phyloP scores from a whole-genome alignment of 148 eudicot genomes.

The Rhododendron henanense region DNA sequence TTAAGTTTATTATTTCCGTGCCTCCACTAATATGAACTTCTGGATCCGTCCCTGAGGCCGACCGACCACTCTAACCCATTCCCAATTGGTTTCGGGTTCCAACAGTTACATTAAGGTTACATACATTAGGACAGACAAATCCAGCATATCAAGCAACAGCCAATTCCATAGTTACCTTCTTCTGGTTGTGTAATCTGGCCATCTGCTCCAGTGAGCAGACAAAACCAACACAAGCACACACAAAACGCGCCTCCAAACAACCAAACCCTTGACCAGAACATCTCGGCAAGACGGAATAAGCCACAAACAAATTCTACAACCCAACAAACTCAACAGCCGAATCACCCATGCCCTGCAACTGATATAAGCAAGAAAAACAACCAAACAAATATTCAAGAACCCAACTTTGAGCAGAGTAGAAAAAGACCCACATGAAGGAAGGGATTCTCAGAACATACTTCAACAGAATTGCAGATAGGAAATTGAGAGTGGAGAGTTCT shows the following conservation, averaged over 20 bases:
- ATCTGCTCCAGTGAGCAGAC: constrained; percentile 11
- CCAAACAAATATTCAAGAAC: neutral
- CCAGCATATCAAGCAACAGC: neutral
- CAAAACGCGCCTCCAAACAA: neutral
- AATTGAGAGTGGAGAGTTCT: neutral
- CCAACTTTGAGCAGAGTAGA: neutral
- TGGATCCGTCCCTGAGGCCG: neutral
- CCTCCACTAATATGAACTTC: too few relatives aligned
- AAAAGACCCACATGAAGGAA: neutral
- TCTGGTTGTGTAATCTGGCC: constrained; percentile 18
- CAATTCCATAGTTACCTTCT: constrained; percentile 16
- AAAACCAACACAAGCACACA: constrained; percentile 12
- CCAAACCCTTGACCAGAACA: constrained; percentile 14
- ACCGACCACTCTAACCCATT: neutral
- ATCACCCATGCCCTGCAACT: constrained; percentile 5
- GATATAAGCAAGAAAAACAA: neutral
- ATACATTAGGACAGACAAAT: neutral
- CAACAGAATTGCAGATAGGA: neutral
- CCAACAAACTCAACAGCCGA: neutral
- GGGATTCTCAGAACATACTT: neutral
- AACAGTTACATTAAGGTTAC: neutral
- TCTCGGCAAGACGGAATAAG: constrained; percentile 3
- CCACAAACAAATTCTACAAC: neutral
- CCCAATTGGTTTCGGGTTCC: neutral
- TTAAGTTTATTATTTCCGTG: too few relatives aligned